Base-by-base conservation (phyloP, 495 filamentous ascomycete genomes). In the Jackrogersella minutella region DNA sequence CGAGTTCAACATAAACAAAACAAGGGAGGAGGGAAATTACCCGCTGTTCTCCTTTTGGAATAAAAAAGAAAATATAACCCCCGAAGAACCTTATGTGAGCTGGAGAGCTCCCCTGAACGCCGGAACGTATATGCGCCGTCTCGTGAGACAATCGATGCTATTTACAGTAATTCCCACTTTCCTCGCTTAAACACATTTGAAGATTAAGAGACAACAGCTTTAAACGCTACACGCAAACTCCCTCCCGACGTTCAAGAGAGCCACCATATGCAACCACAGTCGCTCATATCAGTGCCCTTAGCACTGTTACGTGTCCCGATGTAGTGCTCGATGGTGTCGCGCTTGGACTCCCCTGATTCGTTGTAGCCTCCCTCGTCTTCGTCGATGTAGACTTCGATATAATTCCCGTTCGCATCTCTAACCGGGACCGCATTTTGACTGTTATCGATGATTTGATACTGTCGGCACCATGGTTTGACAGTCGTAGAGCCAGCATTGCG, bases 381-480 rank as follows among this genome's bases (percentile, higher is more conserved):
- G 46, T 84, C 77, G 24, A 94, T 84, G 19, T 82, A 68, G 21
- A 93, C 76, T 2, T 79, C 82, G 22, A 86, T 75, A 1, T 76
- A 76, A 0, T 82, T 75, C 5, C 78, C 80, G 17, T 78, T 74
- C 7, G 33, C 58, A 47, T 79, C 76, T 2, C 58, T 7, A 13
- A 85, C 71, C 17, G 81, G 77, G 7, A 73, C 70, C 8, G 86
- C 70, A 3, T 65, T 69, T 2, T 70, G 62, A 3, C 82, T 81
- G 59, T 86, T 73, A 14, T 81, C 69, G 34, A 84, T 74, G 17
- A 96, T 81, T 67, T 86, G 79, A 79, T 91, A 89, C 68, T 93
- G 87, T 46, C 91, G 85, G 75, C 92, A 96, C 65, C 86, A 87
- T 2, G 90, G 85, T 50, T 77, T 65, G 7, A 72, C 56, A 3